These are phyloP conservation scores for Aspergillus cristatus DNA, from an alignment of 495 filamentous ascomycete species.

Conservation along the genomic window DNA sequence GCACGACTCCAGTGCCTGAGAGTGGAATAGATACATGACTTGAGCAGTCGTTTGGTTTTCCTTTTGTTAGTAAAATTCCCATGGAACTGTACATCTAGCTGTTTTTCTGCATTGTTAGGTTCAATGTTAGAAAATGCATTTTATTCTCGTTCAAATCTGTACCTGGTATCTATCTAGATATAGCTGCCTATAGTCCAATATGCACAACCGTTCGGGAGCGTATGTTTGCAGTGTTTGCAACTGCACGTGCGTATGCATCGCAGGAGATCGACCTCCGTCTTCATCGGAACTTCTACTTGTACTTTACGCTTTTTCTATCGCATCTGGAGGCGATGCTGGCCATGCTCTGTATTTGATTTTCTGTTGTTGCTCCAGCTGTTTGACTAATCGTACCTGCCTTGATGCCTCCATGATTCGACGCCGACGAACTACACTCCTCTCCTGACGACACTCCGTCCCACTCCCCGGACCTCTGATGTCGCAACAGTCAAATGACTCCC, in stretches of 20 bases:
- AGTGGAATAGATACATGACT: conserved; percentile 34
- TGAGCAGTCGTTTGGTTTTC: conserved; percentile 17
- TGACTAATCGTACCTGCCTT: not conserved
- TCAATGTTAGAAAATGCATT: conserved; percentile 34
- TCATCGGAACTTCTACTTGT: too few relatives aligned
- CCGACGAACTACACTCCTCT: too few relatives aligned
- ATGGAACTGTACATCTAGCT: conserved; percentile 39
- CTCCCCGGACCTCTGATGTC: conserved; percentile 16
- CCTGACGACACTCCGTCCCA: too few relatives aligned
- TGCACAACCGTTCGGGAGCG: too few relatives aligned
- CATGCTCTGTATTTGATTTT: too few relatives aligned
- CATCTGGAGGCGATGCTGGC: too few relatives aligned
- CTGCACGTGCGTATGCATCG: conserved; percentile 4
- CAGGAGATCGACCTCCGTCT: not conserved
- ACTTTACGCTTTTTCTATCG: too few relatives aligned
- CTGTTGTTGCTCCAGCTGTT: too few relatives aligned
- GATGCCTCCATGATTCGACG: conserved; percentile 17
- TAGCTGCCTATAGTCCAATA: too few relatives aligned
- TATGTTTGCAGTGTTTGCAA: conserved; percentile 21
- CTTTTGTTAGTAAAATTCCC: conserved; percentile 29
- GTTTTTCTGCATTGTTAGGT: conserved; percentile 31
- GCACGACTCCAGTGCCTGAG: conserved; percentile 42
- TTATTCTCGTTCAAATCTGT: conserved; percentile 9
- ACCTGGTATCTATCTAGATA: not conserved
- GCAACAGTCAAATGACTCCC: conserved; percentile 13